Evolutionary conservation across 768 basidiomycete species (phyloP).

Genomic region (Termitomyces titanicus): DNA sequence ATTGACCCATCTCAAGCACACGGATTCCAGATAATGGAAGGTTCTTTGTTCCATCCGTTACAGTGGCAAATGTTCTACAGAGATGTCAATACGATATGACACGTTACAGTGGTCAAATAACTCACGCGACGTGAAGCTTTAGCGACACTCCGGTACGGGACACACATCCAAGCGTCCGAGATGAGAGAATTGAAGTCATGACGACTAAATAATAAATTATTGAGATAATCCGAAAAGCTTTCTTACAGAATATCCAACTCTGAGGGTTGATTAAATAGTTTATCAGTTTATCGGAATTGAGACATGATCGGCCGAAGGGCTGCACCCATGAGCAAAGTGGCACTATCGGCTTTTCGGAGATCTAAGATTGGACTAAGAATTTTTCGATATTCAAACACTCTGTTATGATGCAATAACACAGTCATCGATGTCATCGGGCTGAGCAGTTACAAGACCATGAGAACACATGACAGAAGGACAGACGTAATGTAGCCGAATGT

Average conservation of each 20-base stretch:
- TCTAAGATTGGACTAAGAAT: background rate
- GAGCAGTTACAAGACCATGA: background rate
- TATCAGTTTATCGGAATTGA: no score
- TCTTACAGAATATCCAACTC: background rate
- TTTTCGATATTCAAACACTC: background rate
- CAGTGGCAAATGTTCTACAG: constrained; percentile 13
- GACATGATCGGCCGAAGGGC: constrained; percentile 2
- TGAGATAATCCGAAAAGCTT: background rate
- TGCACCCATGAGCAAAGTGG: background rate
- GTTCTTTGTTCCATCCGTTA: constrained; percentile 20
- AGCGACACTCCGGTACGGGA: background rate
- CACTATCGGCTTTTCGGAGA: background rate
- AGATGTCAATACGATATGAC: background rate
- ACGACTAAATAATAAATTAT: background rate
- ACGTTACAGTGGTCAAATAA: background rate
- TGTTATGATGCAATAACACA: no score
- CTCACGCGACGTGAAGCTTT: constrained; percentile 2
- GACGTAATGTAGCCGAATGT: background rate
- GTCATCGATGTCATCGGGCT: background rate
- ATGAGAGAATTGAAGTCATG: background rate
- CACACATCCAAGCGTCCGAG: background rate
- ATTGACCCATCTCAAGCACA: constrained; percentile 65
- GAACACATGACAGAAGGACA: background rate
- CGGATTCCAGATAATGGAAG: constrained; percentile 63
- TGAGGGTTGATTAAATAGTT: background rate